phyloP scores from a whole-genome alignment of 805 yeast species.

The Novakomyces olei region DNA sequence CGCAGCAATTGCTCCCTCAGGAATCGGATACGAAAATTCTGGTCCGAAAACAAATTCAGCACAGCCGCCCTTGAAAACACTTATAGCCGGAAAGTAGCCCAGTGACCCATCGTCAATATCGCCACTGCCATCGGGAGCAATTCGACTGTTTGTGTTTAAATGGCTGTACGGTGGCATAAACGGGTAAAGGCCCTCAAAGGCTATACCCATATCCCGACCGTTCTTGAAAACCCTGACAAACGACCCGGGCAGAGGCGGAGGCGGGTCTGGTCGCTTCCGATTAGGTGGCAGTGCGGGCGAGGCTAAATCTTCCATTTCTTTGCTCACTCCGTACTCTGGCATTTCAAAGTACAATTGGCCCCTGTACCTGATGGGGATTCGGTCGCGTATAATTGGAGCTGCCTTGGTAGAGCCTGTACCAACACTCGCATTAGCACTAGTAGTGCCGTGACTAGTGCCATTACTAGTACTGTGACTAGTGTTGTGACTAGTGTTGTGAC shows the following conservation, averaged over 20 bases:
- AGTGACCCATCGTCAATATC: constrained; percentile 61
- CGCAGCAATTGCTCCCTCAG: no score
- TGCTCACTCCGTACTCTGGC: constrained; percentile 51
- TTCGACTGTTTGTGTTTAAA: constrained; percentile 15
- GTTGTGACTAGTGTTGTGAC: no score
- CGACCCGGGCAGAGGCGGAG: constrained; percentile 24
- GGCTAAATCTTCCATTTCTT: constrained; percentile 48
- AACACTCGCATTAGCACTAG: neutral
- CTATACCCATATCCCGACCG: constrained; percentile 43
- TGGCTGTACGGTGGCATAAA: constrained; percentile 56
- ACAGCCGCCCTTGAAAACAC: constrained; percentile 58
- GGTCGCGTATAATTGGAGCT: constrained; percentile 44
- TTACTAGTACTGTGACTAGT: no score
- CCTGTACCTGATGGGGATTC: constrained; percentile 68
- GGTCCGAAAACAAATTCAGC: constrained; percentile 54
- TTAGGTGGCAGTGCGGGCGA: constrained; percentile 32
- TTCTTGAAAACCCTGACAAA: constrained; percentile 51
- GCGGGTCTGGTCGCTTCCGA: constrained; percentile 19
- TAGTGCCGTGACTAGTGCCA: constrained; percentile 11
- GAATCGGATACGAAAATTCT: constrained; percentile 31
- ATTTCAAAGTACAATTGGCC: constrained; percentile 63
- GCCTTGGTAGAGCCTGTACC: no score
- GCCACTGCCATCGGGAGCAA: no score
- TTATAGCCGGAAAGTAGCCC: constrained; percentile 82
- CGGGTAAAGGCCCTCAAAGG: constrained; percentile 45